A percentile compares a stretch with the other conserved stretches of the same genome.
Evolutionary conservation across 768 basidiomycete genomes (phyloP).

Genomic region (Tulasnella sp.): DNA sequence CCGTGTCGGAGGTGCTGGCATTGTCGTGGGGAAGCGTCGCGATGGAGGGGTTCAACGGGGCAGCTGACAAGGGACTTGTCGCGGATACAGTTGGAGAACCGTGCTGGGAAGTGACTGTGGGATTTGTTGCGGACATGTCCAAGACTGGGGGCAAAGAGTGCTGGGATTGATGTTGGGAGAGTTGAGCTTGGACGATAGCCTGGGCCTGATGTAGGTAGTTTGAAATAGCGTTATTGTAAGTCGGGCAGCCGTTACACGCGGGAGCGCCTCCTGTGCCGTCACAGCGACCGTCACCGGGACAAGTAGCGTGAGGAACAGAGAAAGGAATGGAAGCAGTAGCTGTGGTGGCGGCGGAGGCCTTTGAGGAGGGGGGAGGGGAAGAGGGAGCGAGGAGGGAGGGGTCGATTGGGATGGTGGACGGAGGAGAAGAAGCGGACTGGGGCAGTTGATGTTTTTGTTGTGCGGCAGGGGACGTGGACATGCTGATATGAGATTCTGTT

Average conservation of each 20-base stretch:
- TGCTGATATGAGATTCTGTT: background rate
- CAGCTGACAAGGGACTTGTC: constrained; percentile 17
- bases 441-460: constrained; percentile 14
- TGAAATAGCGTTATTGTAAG: constrained; percentile 72
- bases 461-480: background rate
- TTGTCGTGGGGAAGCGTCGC: constrained; percentile 11
- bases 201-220: constrained; percentile 39
- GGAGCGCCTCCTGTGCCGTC: constrained; percentile 93
- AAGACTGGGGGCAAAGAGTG: constrained; percentile 22
- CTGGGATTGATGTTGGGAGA: constrained; percentile 23
- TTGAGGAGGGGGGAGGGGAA: background rate
- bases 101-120: background rate
- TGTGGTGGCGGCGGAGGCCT: background rate
- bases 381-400: background rate
- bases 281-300: constrained; percentile 96
- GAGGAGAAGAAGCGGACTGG: constrained; percentile 1
- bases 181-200: constrained; percentile 31
- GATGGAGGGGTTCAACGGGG: constrained; percentile 20
- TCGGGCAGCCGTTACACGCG: constrained; percentile 92
- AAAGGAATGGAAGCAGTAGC: constrained; percentile 9
- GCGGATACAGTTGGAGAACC: background rate
- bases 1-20: constrained; percentile 22
- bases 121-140: background rate
- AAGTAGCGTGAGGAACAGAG: constrained; percentile 42
- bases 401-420: constrained; percentile 1